These are phyloP conservation scores for Lactifluus piperatus DNA, from an alignment of 768 basidiomycete genomes.

Conservation along the genomic window DNA sequence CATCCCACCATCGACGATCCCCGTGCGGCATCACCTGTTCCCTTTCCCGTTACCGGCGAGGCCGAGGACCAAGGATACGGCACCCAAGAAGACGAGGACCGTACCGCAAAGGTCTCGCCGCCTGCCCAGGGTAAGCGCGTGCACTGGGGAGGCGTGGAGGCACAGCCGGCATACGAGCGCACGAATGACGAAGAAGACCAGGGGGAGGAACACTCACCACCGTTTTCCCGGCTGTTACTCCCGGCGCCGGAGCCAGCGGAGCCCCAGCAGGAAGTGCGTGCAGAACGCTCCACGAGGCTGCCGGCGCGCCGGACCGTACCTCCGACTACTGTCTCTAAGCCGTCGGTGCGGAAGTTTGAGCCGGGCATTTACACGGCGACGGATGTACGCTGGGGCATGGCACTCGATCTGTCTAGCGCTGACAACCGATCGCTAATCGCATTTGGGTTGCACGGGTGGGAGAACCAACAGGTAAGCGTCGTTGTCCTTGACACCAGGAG, in stretches of 20 bases:
- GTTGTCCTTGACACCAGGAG: neutral
- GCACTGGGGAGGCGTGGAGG: constrained; percentile 16
- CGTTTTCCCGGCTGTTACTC: constrained; percentile 12
- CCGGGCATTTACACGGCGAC: constrained; percentile 17
- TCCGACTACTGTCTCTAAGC: neutral
- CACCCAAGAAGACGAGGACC: constrained; percentile 19
- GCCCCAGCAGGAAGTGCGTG: constrained; percentile 2
- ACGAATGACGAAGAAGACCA: constrained; percentile 8
- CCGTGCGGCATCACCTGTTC: neutral
- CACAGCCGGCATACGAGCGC: constrained; percentile 1
- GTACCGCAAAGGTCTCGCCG: neutral
- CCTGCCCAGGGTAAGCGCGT: constrained; percentile 8
- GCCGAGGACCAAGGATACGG: constrained; percentile 18
- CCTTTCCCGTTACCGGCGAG: constrained; percentile 7
- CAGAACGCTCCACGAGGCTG: constrained; percentile 7
- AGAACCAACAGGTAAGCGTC: constrained; percentile 18
- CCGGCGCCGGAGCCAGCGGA: neutral
- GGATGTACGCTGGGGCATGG: constrained; percentile 18
- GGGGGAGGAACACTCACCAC: constrained; percentile 7
- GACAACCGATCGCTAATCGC: constrained; percentile 17
- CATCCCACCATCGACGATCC: constrained; percentile 7
- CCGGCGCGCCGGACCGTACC: constrained; percentile 6
- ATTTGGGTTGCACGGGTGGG: constrained; percentile 19
- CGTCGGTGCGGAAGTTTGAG: constrained; percentile 7
- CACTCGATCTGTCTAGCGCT: constrained; percentile 18